These are phyloP conservation scores for Chenopodium suecicum DNA, from an alignment of 148 eudicot species.

Conservation along the genomic window DNA sequence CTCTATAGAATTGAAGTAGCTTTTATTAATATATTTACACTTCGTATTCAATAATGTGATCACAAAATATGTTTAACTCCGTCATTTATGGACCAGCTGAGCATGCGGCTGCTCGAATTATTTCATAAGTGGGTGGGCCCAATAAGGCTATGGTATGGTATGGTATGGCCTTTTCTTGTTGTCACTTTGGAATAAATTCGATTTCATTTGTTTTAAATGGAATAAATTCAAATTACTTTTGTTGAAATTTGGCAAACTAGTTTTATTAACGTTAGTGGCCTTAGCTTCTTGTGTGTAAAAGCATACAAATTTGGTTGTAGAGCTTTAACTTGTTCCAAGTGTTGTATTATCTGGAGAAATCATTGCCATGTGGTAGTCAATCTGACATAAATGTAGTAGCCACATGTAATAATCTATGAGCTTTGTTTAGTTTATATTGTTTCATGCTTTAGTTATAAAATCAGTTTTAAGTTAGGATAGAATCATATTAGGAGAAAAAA, in stretches of 20 bases:
- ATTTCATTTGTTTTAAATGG: no score
- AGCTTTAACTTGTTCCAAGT: neutral
- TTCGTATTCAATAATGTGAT: neutral
- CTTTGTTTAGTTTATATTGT: no score
- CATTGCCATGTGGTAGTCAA: neutral
- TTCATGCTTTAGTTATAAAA: no score
- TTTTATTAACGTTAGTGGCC: neutral
- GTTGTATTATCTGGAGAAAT: neutral
- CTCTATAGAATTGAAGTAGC: no score
- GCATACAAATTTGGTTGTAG: neutral
- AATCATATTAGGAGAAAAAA: no score
- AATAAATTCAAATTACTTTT: neutral
- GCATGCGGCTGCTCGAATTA: slow-evolving; percentile 16
- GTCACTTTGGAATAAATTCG: neutral
- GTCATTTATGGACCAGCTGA: slow-evolving; percentile 11
- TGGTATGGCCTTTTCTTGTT: neutral
- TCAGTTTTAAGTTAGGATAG: no score
- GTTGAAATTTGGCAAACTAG: neutral
- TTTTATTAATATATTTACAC: no score
- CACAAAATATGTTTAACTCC: neutral
- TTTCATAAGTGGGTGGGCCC: neutral
- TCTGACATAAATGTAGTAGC: neutral
- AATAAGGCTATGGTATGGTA: neutral
- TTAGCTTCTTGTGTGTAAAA: neutral
- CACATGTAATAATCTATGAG: no score